Conservation (phyloP, 2,329 filamentous ascomycete genomes). For the Coccinonectria pachysandricola region DNA sequence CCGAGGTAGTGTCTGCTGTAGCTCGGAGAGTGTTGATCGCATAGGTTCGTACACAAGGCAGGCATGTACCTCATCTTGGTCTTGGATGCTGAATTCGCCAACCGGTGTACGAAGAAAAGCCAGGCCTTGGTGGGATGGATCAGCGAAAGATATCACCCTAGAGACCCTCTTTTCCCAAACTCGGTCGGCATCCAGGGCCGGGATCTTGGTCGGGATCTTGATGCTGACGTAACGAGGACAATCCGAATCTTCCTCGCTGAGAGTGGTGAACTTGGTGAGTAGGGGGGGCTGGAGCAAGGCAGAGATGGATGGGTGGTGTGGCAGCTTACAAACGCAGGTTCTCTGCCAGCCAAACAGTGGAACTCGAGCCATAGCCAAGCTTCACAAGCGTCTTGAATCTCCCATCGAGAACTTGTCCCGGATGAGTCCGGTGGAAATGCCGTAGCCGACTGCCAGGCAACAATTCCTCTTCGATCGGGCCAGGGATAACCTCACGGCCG, state of each 20-base stretch:
- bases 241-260: conserved; percentile 1
- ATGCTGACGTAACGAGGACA: conserved; percentile 7
- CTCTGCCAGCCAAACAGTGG: conserved; percentile 28
- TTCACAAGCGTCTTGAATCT: conserved; percentile 26
- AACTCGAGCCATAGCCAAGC: conserved; percentile 25
- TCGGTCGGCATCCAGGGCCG: conserved; percentile 7
- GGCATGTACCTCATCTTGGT: conserved; percentile 8
- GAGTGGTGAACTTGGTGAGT: not conserved
- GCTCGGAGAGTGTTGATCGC: conserved; percentile 11
- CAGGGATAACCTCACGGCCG: conserved; percentile 1
- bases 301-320: not conserved
- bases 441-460: conserved; percentile 5
- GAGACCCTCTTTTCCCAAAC: conserved; percentile 4
- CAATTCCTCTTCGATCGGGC: conserved; percentile 12
- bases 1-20: conserved; percentile 7
- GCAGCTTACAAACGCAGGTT: conserved; percentile 9
- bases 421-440: conserved; percentile 8
- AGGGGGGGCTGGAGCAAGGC: not conserved
- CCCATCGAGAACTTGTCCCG: conserved; percentile 21
- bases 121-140: conserved; percentile 9
- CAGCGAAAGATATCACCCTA: conserved; percentile 6
- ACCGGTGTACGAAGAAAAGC: conserved; percentile 4
- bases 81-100: conserved; percentile 8
- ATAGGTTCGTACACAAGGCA: conserved; percentile 14
- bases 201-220: conserved; percentile 13